Evolutionary conservation across 768 basidiomycete species (phyloP), one percentile per base, ranked within the genome.

Genomic region (Serendipita sp.): DNA sequence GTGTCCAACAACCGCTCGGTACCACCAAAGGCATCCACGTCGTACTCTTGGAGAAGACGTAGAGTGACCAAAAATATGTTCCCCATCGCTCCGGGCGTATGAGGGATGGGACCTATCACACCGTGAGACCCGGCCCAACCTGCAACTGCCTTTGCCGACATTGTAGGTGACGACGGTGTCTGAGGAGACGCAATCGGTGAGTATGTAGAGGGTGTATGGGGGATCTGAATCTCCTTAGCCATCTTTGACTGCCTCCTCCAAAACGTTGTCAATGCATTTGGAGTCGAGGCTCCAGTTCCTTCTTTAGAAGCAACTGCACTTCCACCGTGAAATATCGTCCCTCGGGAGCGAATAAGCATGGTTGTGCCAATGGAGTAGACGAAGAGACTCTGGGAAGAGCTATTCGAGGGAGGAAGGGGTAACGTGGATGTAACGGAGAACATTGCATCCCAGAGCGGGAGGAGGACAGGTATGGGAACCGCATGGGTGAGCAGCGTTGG

Each of bases 401-500:
- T 28, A 26, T 28, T 22, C 22, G 33, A 24, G 4, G 53, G 33
- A 26, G 33, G 30, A 30, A n/a, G 26, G 3, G 22, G 17, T 11
- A 9, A 31, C 66, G 81, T 75, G 73, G 76, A 75, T 0, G 80
- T 78, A 38, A 77, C 75, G 58, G 84, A 78, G 65, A 89, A 86
- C 13, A 90, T 66, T 2, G 79, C 78, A 69, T 90, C 88, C 88
- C 88, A 90, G 3, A 82, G 71, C 16, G 78, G 74, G 17, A 86
- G 72, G 7, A 86, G 74, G 5, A 81, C 78, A 0, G 78, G 68
- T 20, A 86, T 67, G 0, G 88, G 85, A n/a, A 90, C 70, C 1
- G 87, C 85, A 66, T 88, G 87, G 0, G 84, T 79, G 22, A 90
- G 72, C 4, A 90, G 68, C 11, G 86, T 80, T 13, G 84, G 80